Evolutionary conservation across 129 eudicot genomes (phyloP), one percentile per base, ranked within the genome.

Genomic region (Flaveria brownii): DNA sequence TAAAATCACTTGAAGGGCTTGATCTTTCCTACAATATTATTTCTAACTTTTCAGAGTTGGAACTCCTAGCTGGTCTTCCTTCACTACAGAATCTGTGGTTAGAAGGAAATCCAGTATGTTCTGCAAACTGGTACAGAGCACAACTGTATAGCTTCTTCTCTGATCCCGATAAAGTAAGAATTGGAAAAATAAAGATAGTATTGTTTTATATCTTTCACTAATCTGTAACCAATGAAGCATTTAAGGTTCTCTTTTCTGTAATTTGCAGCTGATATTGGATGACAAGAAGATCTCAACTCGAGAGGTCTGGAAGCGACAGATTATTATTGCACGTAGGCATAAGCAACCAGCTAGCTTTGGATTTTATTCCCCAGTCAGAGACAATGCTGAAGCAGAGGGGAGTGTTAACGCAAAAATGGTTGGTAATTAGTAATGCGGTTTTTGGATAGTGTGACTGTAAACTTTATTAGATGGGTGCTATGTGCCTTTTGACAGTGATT

Each of bases 311-410:
- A 88, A 93, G 78, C 82, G 97, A 60, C 92, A 87, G 71, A 78
- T 93, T 71, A 76, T 93, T 55, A 71, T 90, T 80, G 92, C 97
- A 20, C 86, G 97, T 77, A 87, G 96, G 86, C 91, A 90, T 68
- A 88, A 81, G 77, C 88, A 85, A 71, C 98, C 96, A 74, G 91
- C 98, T 80, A 87, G 98, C 88, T 90, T 88, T 83, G 98, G 98
- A 82, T 93, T 88, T 79, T 93, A 93, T 89, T 86, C 87, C 47
- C 96, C 97, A 33, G 92, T 88, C 61, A 87, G 72, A 74, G 88
- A 85, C 67, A 78, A 80, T 66, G 85, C 90, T 78, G 91, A 87
- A 76, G 73, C 71, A 23, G 87, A 85, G 72, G 92, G 79, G 49
- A 74, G 71, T 71, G 73, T 78, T 71, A 74, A 80, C 78, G 75